These are phyloP conservation scores for Zea luxurians DNA, from an alignment of 176 grass and related monocot genomes.

Conservation along the genomic window DNA sequence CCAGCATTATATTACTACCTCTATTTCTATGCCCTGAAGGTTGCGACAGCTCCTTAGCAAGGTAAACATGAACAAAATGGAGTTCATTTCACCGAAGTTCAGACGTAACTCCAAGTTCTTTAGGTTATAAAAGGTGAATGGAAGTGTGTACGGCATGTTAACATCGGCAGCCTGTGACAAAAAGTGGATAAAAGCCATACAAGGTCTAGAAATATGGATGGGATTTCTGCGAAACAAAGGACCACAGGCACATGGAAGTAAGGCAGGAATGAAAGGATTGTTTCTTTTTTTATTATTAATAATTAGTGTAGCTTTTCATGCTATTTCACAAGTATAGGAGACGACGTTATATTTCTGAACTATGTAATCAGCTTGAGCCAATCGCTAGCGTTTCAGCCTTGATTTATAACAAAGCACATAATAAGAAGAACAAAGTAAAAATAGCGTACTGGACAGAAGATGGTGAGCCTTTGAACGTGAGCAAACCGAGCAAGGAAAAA, in stretches of 20 bases:
- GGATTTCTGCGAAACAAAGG: neutral
- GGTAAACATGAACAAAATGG: conserved; percentile 28
- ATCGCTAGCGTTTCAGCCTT: neutral
- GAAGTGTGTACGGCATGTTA: neutral
- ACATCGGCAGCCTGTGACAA: neutral
- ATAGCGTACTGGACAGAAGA: neutral
- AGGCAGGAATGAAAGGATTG: neutral
- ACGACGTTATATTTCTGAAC: neutral
- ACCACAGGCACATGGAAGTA: neutral
- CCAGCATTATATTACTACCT: conserved; percentile 10
- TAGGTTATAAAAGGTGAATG: conserved; percentile 18
- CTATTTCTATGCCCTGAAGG: conserved; percentile 24
- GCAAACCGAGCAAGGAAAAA: conserved; percentile 7
- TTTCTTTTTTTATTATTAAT: neutral
- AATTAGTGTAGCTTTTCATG: too few species aligned
- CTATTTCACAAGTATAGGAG: neutral
- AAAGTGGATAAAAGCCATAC: neutral
- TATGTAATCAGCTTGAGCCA: neutral
- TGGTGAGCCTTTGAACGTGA: neutral
- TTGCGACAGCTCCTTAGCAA: conserved; percentile 18
- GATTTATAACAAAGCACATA: too few species aligned
- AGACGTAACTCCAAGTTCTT: neutral
- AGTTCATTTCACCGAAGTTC: neutral
- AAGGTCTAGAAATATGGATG: neutral
- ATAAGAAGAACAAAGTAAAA: neutral